Percentiles rank a stretch among this genome's conserved stretches.
phyloP scores from a whole-genome alignment of 2,329 filamentous ascomycete genomes.

The Aschersonia sp. region DNA sequence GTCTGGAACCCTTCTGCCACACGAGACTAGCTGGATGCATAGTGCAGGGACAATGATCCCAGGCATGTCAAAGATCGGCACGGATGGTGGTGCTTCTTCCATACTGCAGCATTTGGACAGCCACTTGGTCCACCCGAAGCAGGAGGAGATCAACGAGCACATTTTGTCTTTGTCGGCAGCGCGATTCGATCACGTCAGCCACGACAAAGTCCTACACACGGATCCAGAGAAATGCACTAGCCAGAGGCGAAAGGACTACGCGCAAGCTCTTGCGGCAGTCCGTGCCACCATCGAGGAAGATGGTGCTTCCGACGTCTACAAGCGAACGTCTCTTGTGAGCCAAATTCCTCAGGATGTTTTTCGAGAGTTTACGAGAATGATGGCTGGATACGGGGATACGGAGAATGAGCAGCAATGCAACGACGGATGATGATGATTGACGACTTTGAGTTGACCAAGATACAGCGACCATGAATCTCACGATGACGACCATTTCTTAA shows the following conservation, averaged over 20 bases:
- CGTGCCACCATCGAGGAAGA: conserved; percentile 55
- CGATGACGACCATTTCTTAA: conserved; percentile 17
- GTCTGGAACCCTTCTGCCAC: conserved; percentile 35
- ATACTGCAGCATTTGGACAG: conserved; percentile 54
- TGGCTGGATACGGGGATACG: conserved; percentile 54
- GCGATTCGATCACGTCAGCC: conserved; percentile 68
- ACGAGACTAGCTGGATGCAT: conserved; percentile 31
- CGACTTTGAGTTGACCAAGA: conserved; percentile 6
- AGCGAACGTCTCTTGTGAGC: conserved; percentile 84
- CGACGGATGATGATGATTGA: conserved; percentile 23
- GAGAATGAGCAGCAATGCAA: conserved; percentile 28
- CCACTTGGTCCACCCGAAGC: conserved; percentile 57
- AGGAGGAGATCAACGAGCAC: conserved; percentile 78
- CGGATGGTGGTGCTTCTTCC: conserved; percentile 33
- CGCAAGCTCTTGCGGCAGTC: conserved; percentile 69
- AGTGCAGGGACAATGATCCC: conserved; percentile 22
- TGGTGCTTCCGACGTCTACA: conserved; percentile 73
- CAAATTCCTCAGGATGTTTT: conserved; percentile 88
- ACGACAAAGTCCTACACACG: conserved; percentile 53
- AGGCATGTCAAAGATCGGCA: conserved; percentile 25
- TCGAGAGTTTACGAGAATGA: conserved; percentile 81
- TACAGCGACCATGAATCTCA: conserved; percentile 20
- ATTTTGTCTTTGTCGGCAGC: conserved; percentile 74
- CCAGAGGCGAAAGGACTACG: conserved; percentile 58
- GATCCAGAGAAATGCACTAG: conserved; percentile 37